Conservation (phyloP, 2,329 filamentous ascomycete genomes). For the Akanthomyces muscarius region DNA sequence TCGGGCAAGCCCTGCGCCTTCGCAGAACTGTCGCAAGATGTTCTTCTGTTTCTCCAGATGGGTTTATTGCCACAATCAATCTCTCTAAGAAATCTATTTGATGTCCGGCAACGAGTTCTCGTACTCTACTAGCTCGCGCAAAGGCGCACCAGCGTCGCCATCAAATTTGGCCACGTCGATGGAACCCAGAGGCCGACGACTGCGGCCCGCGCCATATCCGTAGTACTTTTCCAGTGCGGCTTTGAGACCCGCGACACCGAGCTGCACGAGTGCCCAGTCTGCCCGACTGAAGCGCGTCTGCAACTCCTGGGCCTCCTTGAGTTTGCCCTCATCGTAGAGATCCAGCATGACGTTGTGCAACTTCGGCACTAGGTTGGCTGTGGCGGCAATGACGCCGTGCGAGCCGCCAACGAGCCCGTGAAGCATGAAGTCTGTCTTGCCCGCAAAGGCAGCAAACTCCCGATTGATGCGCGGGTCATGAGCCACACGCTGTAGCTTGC, state of each 20-base stretch:
- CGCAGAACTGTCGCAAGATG: too few species aligned
- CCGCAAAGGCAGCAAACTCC: constrained; percentile 34
- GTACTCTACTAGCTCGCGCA: constrained; percentile 22
- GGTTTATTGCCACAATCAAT: background rate
- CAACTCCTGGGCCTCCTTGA: constrained; percentile 33
- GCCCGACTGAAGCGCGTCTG: constrained; percentile 31
- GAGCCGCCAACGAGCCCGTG: constrained; percentile 36
- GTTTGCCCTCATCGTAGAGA: constrained; percentile 31
- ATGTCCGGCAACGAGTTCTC: constrained; percentile 22
- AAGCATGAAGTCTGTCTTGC: constrained; percentile 41
- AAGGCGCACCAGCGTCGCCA: constrained; percentile 21
- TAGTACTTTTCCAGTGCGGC: constrained; percentile 24
- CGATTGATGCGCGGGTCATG: constrained; percentile 32
- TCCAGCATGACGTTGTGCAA: constrained; percentile 34
- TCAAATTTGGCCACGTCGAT: constrained; percentile 23
- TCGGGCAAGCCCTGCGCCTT: too few species aligned
- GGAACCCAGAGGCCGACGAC: constrained; percentile 25
- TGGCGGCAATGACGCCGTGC: constrained; percentile 38
- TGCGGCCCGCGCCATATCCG: constrained; percentile 23
- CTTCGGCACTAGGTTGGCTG: constrained; percentile 37
- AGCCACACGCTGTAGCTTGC: constrained; percentile 52
- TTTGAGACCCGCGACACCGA: constrained; percentile 29
- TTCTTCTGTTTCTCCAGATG: too few species aligned
- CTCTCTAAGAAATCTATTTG: background rate
- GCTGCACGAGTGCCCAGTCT: constrained; percentile 29